Percentiles rank a stretch among this genome's conserved stretches.
These are phyloP conservation scores for Ormosia emarginata DNA, from an alignment of 306 rosid species.

Conservation along the genomic window DNA sequence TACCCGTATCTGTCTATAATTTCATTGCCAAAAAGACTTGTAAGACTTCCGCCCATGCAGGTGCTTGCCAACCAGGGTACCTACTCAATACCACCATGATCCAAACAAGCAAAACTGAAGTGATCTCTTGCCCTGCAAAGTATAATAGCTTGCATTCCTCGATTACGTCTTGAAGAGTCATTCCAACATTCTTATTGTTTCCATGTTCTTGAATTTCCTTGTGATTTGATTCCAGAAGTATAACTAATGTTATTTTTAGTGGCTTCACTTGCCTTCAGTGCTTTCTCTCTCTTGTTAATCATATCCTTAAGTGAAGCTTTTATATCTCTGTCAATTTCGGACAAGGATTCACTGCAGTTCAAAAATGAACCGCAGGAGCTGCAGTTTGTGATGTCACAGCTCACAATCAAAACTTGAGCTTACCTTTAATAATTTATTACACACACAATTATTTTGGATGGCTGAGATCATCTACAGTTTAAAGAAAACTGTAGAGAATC, in stretches of 20 bases:
- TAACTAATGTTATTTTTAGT: slow-evolving; percentile 10
- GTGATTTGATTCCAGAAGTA: slow-evolving; percentile 38
- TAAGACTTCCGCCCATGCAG: slow-evolving; percentile 36
- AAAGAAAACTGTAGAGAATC: no score
- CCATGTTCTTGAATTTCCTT: slow-evolving; percentile 34
- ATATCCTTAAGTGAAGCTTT: slow-evolving; percentile 13
- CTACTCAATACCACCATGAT: slow-evolving; percentile 32
- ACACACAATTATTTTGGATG: no score
- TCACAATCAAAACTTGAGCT: no score
- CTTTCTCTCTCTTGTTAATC: slow-evolving; percentile 25
- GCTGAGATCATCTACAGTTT: no score
- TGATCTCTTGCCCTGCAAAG: slow-evolving; percentile 51
- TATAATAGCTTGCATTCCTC: slow-evolving; percentile 41
- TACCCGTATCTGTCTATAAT: no score
- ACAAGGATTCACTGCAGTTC: no score
- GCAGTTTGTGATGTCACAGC: no score
- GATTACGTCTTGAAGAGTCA: slow-evolving; percentile 32
- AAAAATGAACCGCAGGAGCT: no score
- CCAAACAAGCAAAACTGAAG: slow-evolving; percentile 36
- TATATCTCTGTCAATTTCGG: background rate
- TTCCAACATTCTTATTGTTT: slow-evolving; percentile 26
- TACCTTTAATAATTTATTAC: no score
- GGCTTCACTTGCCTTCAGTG: slow-evolving; percentile 20
- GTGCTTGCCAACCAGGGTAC: slow-evolving; percentile 29
- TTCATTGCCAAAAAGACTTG: slow-evolving; percentile 31